Conservation (phyloP, 2,329 filamentous ascomycete genomes). For the Verticillium nonalfalfae region DNA sequence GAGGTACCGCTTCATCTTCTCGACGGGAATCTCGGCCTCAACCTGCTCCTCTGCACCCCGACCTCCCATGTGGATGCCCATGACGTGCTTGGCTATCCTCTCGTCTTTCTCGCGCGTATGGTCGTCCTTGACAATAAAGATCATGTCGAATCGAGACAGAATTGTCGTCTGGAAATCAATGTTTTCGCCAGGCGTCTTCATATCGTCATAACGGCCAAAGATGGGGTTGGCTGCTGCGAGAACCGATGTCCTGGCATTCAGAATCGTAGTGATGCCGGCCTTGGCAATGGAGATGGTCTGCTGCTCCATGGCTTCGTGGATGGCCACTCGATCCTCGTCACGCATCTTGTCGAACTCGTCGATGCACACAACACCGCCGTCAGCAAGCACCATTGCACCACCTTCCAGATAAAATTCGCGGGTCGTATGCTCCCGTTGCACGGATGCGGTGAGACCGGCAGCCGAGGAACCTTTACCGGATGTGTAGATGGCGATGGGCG, state of each 20-base stretch:
- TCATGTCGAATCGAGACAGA: constrained; percentile 97
- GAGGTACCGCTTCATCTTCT: constrained; percentile 96
- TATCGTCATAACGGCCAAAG: constrained; percentile 95
- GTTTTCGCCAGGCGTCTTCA: constrained; percentile 96
- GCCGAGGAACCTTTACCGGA: constrained; percentile 97
- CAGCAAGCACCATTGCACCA: constrained; percentile 95
- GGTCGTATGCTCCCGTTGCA: constrained; percentile 86
- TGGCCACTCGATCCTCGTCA: constrained; percentile 94
- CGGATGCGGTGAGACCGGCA: constrained; percentile 93
- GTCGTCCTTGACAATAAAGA: constrained; percentile 96
- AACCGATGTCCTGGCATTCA: constrained; percentile 93
- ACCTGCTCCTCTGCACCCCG: constrained; percentile 73
- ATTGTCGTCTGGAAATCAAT: constrained; percentile 99
- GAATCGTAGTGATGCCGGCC: constrained; percentile 94
- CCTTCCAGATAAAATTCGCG: constrained; percentile 97
- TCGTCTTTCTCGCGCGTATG: constrained; percentile 88
- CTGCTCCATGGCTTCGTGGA: constrained; percentile 99
- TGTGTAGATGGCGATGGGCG: constrained; percentile 96
- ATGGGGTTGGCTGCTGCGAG: constrained; percentile 95
- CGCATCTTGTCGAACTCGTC: constrained; percentile 99
- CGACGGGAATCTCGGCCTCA: constrained; percentile 85
- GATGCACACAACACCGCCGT: constrained; percentile 95
- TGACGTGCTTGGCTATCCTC: constrained; percentile 92
- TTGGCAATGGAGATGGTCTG: constrained; percentile 99
- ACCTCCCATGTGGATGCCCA: constrained; percentile 93